A percentile compares a stretch with the other conserved stretches of the same genome.
Evolutionary conservation across 495 filamentous ascomycete genomes (phyloP).

Genomic region (Hypomontagnella submonticulosa): DNA sequence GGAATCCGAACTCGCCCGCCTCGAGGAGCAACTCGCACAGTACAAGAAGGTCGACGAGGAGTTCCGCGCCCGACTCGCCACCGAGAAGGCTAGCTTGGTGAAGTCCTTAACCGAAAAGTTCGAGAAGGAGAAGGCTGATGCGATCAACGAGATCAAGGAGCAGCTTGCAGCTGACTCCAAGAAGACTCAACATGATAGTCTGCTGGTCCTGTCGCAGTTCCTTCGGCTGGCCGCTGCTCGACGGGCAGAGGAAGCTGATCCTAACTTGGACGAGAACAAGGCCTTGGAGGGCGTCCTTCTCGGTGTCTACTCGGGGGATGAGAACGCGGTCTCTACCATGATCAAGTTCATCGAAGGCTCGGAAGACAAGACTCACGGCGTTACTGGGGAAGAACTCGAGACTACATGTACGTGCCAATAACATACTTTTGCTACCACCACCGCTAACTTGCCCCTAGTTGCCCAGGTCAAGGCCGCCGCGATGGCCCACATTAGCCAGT

Average conservation of each 20-base stretch:
- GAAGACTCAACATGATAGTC: constrained; percentile 62
- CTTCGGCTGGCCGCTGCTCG: constrained; percentile 80
- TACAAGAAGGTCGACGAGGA: constrained; percentile 85
- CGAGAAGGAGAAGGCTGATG: constrained; percentile 73
- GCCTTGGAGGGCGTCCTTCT: constrained; percentile 92
- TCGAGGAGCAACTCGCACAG: constrained; percentile 84
- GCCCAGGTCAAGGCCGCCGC: constrained; percentile 73
- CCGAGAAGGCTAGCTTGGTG: constrained; percentile 78
- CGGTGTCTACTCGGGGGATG: constrained; percentile 87
- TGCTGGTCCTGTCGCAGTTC: constrained; percentile 80
- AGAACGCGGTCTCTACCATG: constrained; percentile 82
- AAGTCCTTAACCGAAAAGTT: constrained; percentile 76
- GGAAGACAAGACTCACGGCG: constrained; percentile 74
- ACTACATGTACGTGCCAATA: constrained; percentile 75
- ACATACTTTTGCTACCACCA: neutral
- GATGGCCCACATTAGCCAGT: constrained; percentile 59
- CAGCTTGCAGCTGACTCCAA: constrained; percentile 67
- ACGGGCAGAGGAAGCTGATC: constrained; percentile 71
- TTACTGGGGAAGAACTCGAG: constrained; percentile 70
- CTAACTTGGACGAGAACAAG: constrained; percentile 73
- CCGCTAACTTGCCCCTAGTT: constrained; percentile 61
- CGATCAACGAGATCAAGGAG: constrained; percentile 62
- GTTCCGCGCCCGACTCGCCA: constrained; percentile 72
- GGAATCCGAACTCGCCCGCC: constrained; percentile 75
- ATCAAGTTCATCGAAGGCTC: constrained; percentile 84